Base-by-base conservation (phyloP, 495 filamentous ascomycete genomes). In the Podospora comata region DNA sequence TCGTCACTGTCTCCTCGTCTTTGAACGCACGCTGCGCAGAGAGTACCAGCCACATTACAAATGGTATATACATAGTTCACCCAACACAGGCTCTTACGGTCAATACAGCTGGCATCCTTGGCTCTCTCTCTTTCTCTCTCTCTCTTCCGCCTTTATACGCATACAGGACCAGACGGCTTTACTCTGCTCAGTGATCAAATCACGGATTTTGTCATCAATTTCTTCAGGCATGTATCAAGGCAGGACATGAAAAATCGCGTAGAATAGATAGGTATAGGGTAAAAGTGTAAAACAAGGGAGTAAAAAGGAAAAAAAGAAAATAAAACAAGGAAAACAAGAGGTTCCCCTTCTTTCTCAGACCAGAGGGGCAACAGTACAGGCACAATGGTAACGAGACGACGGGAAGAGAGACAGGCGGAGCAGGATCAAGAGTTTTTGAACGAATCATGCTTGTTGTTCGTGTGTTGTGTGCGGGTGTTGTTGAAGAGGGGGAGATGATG, bases 241-340 rank as follows among this genome's bases (percentile, higher is more conserved):
- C 13, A 48, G 39, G 39, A 48, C 39, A 23, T 23, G 23, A 48
- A 48, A 48, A 48, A 7, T 5, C 39, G 39, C 39, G 39, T 48
- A 48, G 39, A 2, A 48, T 48, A 48, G 39, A 48, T 48, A 59
- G 56, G 26, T 27, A 59, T 20, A 59, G 56, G 26, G 56, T 27
- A 59, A 59, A 59, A 59, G 26, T 11, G 19, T 59, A 20, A 59
- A 59, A 59, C 56, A 59, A 59, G 7, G 16, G 26, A 23, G 13
- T 54, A 15, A 19, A 34, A 69, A 65, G 23, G 4, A 58, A 53
- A 53, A 64, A 64, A 32, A 32, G 1, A 65, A 20, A 32, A 23
- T 62, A 69, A 39, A 5, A 58, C 58, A 57, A 65, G 34, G 56
- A 59, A 65, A 65, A 62, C 39, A 65, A 62, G 56, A 32, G 53